Evolutionary conservation across 805 yeast genomes (phyloP), one percentile per base, ranked within the genome.

Genomic region (Yarrowia sp.): DNA sequence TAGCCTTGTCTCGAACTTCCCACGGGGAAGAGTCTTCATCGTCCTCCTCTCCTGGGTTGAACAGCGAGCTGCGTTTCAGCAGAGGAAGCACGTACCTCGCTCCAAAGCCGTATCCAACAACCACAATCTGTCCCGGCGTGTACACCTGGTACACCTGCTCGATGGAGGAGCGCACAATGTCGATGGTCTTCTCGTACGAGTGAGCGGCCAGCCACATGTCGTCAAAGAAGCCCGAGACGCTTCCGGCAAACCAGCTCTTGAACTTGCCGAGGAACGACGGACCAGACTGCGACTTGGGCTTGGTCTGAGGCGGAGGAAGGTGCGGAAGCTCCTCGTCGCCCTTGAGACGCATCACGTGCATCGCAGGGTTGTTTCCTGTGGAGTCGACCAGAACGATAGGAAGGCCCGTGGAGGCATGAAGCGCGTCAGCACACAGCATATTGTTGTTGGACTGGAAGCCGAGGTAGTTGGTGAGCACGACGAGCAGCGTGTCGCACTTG

Each of bases 141-240:
- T 67, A 70, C 1, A 66, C 66, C 24, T 67, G 70, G 25, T 69
- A 65, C 25, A 72, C 66, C 39, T 69, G 72, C 7, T 71, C 67
- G 27, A 72, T 62, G 19, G 69, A 65, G 7, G 67, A 63, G 18
- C 66, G 55, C 25, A 71, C 64, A 41, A 64, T 63, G 18, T 71
- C 73, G 63, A 66, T 66, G 4, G 70, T 68, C 29, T 67, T 63
- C 44, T 72, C 73, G 51, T 62, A 68, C 10, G 74, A 69, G 64
- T 72, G 75, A 46, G 67, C 66, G 14, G 74, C 74, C 10, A 71
- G 55, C 74, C 74, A 72, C 73, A 72, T 72, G 44, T 72, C 74
- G 31, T 73, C 74, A 58, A 67, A 59, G 58, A 72, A 72, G 16
- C 74, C 74, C 33, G 71, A 66, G 14, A 70, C 69, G 9, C 68